phyloP scores from a whole-genome alignment of 495 filamentous ascomycete species.

The Neurospora sp. region DNA sequence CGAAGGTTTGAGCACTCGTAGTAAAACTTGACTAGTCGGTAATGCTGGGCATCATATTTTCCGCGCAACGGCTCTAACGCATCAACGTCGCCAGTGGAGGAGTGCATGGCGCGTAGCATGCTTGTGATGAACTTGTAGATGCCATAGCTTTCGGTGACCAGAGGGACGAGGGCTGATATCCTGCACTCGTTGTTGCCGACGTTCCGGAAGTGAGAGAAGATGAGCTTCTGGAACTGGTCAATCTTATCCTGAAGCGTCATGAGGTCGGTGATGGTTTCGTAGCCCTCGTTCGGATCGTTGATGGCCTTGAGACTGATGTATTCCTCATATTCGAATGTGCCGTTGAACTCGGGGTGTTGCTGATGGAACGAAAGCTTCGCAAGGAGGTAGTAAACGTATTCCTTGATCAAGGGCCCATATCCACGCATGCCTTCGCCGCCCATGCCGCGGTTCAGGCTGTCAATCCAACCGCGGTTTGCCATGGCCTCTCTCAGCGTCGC shows the following conservation, averaged over 20 bases:
- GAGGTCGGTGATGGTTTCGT: slow-evolving; percentile 92
- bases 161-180: slow-evolving; percentile 83
- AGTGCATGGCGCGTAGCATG: slow-evolving; percentile 95
- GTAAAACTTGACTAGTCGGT: slow-evolving; percentile 93
- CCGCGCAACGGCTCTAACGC: slow-evolving; percentile 81
- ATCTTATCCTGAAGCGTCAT: slow-evolving; percentile 98
- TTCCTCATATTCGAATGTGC: slow-evolving; percentile 97
- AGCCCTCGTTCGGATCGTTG: slow-evolving; percentile 98
- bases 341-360: slow-evolving; percentile 96
- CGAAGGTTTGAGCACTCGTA: slow-evolving; percentile 97
- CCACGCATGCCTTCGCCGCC: slow-evolving; percentile 80
- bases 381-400: slow-evolving; percentile 91
- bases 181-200: slow-evolving; percentile 92
- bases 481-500: slow-evolving; percentile 80
- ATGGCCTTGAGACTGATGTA: slow-evolving; percentile 97
- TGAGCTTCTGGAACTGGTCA: slow-evolving; percentile 93
- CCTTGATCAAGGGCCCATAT: slow-evolving; percentile 82
- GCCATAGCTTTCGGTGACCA: slow-evolving; percentile 96
- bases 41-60: slow-evolving; percentile 89
- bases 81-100: slow-evolving; percentile 87
- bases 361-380: slow-evolving; percentile 90
- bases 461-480: slow-evolving; percentile 80
- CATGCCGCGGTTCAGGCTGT: slow-evolving; percentile 80
- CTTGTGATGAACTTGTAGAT: slow-evolving; percentile 95
- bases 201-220: slow-evolving; percentile 89